A percentile compares a stretch with the other conserved stretches of the same genome.
Conservation (phyloP, 208 protist genomes). For the Porcisia deanei region DNA sequence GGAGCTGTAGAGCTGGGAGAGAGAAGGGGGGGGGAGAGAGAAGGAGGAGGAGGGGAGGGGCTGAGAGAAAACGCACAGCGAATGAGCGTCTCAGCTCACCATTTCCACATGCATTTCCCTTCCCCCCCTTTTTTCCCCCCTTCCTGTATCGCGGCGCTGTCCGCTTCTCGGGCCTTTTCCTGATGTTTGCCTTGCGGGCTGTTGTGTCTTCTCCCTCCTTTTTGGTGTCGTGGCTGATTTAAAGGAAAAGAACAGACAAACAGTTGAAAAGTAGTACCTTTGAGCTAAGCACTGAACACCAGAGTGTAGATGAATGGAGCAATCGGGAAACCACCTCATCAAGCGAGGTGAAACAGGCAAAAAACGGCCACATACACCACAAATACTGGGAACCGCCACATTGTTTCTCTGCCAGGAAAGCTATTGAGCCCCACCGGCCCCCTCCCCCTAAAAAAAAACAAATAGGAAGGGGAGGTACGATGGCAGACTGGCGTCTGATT, state of each 20-base stretch:
- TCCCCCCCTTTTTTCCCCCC: not conserved
- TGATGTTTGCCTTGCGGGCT: not conserved
- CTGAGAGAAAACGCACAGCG: not conserved
- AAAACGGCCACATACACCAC: too few species aligned
- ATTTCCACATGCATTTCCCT: not conserved
- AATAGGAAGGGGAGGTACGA: not conserved
- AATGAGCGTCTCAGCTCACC: not conserved
- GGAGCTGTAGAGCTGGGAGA: not conserved
- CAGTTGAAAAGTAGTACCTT: not conserved
- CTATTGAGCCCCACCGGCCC: not conserved
- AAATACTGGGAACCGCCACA: too few species aligned
- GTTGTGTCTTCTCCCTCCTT: not conserved
- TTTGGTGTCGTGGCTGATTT: not conserved
- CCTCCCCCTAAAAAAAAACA: not conserved
- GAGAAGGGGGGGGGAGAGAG: too few species aligned
- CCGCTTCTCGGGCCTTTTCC: too few species aligned
- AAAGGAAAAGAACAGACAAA: not conserved
- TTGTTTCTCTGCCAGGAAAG: too few species aligned
- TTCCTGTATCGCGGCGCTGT: not conserved
- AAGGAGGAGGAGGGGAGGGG: not conserved
- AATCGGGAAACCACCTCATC: too few species aligned
- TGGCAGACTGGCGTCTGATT: not conserved
- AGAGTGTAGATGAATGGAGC: too few species aligned
- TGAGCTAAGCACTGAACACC: too few species aligned
- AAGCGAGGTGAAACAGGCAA: too few species aligned